Conservation (phyloP, 495 filamentous ascomycete species). For the Xylaria curta region DNA sequence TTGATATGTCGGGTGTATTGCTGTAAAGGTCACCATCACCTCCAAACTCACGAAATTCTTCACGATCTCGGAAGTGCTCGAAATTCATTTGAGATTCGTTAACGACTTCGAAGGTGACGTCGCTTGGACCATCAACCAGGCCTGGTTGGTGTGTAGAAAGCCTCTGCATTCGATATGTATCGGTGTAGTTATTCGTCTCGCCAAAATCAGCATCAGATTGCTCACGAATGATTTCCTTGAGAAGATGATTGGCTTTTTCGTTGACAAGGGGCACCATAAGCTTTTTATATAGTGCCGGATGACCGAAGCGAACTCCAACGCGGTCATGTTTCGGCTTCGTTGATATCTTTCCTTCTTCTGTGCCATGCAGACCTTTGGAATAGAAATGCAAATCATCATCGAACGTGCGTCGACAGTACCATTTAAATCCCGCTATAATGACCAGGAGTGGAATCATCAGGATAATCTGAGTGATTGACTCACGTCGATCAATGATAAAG, state of each 20-base stretch:
- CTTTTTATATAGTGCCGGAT: conserved; percentile 78
- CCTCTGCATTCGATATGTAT: conserved; percentile 64
- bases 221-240: conserved; percentile 71
- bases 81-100: conserved; percentile 78
- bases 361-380: conserved; percentile 56
- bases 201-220: conserved; percentile 59
- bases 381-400: conserved; percentile 71
- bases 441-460: conserved; percentile 70
- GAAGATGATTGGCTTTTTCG: conserved; percentile 70
- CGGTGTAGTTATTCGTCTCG: conserved; percentile 51
- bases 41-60: conserved; percentile 76
- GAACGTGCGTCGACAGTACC: conserved; percentile 71
- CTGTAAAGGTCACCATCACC: conserved; percentile 71
- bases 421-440: conserved; percentile 73
- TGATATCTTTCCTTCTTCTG: conserved; percentile 47
- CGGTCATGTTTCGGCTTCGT: conserved; percentile 56
- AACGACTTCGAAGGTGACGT: conserved; percentile 71
- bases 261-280: conserved; percentile 85
- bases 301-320: conserved; percentile 71
- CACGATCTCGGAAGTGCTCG: conserved; percentile 73
- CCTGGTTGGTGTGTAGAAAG: conserved; percentile 65
- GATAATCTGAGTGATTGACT: conserved; percentile 53
- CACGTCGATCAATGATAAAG: conserved; percentile 59
- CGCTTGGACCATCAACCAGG: conserved; percentile 62
- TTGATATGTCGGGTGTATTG: conserved; percentile 59